phyloP scores from a whole-genome alignment of 2,329 filamentous ascomycete species.

The Epichloe coenophiala region DNA sequence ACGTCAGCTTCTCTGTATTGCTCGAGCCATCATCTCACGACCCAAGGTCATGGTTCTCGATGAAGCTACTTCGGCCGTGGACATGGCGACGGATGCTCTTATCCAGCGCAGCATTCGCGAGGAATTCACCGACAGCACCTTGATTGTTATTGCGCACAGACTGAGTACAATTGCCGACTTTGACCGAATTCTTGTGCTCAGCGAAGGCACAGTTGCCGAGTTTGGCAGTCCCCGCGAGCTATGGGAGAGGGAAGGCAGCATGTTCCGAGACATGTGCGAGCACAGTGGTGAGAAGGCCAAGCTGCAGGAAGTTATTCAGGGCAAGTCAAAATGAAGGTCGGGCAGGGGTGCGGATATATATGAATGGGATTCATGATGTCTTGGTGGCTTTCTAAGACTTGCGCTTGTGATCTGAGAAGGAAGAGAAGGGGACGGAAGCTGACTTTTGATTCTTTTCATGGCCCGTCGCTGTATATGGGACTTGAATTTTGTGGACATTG shows the following conservation, averaged over 20 bases:
- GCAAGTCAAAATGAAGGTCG: conserved; percentile 3
- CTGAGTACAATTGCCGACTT: conserved; percentile 67
- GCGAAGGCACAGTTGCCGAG: conserved; percentile 53
- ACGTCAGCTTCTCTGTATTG: conserved; percentile 61
- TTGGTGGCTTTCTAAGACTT: neutral
- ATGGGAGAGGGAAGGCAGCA: conserved; percentile 36
- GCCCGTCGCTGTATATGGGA: too few relatives aligned
- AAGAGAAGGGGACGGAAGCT: too few relatives aligned
- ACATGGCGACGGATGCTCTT: conserved; percentile 61
- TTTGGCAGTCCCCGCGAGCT: conserved; percentile 52
- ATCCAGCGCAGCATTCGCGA: conserved; percentile 63
- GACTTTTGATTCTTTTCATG: too few relatives aligned
- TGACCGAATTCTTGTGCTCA: conserved; percentile 58
- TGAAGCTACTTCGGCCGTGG: conserved; percentile 66
- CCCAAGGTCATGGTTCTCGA: conserved; percentile 71
- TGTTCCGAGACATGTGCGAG: conserved; percentile 51
- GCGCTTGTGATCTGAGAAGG: too few relatives aligned
- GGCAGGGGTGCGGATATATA: neutral
- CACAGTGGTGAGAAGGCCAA: conserved; percentile 46
- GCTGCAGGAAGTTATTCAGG: conserved; percentile 32
- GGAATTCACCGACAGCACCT: conserved; percentile 54
- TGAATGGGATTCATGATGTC: neutral
- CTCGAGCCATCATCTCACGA: conserved; percentile 55
- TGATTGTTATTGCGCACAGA: conserved; percentile 64
- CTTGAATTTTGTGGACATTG: too few relatives aligned